A percentile compares a stretch with the other conserved stretches of the same genome.
phyloP scores from a whole-genome alignment of 495 filamentous ascomycete genomes.

The Penicillium cataractarum region DNA sequence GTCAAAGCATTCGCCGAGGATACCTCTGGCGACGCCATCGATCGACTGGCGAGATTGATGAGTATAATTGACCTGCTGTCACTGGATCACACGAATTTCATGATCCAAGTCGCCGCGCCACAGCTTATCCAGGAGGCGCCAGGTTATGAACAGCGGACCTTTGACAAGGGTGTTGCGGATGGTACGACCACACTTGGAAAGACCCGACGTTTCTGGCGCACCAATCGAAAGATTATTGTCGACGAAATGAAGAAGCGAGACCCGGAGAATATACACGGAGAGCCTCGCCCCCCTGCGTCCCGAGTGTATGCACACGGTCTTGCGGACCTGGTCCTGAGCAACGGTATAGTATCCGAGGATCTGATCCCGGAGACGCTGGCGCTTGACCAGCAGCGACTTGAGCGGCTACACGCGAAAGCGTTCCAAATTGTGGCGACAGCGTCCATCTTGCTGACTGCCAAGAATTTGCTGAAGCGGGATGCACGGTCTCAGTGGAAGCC shows the following conservation, averaged over 20 bases:
- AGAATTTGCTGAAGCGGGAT: conserved; percentile 93
- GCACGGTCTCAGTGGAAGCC: conserved; percentile 86
- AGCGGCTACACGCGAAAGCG: conserved; percentile 64
- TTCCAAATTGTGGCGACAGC: conserved; percentile 80
- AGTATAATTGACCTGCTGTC: conserved; percentile 87
- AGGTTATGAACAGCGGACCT: conserved; percentile 78
- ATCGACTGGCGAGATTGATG: conserved; percentile 80
- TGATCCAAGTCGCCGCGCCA: conserved; percentile 79
- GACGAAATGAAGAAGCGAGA: conserved; percentile 75
- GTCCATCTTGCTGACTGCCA: conserved; percentile 83
- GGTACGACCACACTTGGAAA: conserved; percentile 60
- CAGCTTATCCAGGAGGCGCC: conserved; percentile 79
- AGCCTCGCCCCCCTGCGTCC: conserved; percentile 44
- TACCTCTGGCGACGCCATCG: conserved; percentile 76
- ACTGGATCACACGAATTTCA: conserved; percentile 95
- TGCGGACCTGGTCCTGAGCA: conserved; percentile 65
- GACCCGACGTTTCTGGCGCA: conserved; percentile 73
- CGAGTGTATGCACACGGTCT: conserved; percentile 82
- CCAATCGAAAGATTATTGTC: conserved; percentile 66
- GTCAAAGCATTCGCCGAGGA: conserved; percentile 78
- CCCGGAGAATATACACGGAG: conserved; percentile 63
- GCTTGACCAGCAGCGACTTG: conserved; percentile 74
- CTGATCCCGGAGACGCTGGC: conserved; percentile 83
- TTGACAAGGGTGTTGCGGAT: conserved; percentile 68
- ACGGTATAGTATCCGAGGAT: conserved; percentile 55